Conservation (phyloP, 2,329 filamentous ascomycete species). For the Fusarium oligoseptatum region DNA sequence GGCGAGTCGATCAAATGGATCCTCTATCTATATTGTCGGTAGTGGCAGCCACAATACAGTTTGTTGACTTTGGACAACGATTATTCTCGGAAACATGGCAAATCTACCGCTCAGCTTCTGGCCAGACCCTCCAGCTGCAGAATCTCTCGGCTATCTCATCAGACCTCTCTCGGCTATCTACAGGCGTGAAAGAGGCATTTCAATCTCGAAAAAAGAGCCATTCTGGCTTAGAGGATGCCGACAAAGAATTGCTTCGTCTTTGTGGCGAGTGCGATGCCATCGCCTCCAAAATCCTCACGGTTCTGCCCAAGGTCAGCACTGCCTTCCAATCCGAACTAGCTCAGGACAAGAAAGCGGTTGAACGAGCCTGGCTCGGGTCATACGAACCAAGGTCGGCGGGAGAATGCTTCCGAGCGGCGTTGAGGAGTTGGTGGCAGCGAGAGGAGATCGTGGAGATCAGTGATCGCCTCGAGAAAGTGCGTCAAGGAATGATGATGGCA, state of each 20-base stretch:
- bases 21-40: neutral
- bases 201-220: neutral
- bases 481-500: conserved; percentile 6
- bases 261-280: neutral
- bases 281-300: neutral
- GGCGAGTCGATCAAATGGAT: neutral
- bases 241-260: neutral
- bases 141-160: neutral
- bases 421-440: neutral
- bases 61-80: neutral
- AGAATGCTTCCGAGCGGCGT: neutral
- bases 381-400: neutral
- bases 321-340: neutral
- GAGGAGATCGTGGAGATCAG: neutral
- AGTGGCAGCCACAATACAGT: neutral
- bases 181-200: neutral
- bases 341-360: neutral
- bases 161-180: neutral
- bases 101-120: neutral
- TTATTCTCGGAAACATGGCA: neutral
- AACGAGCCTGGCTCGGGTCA: neutral
- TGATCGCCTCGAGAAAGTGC: neutral
- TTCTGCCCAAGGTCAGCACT: neutral
- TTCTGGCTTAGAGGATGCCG: neutral
- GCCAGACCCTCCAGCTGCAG: neutral